A percentile compares a stretch with the other conserved stretches of the same genome.
phyloP scores from a whole-genome alignment of 345 rosid species.

The Reutealis trisperma region DNA sequence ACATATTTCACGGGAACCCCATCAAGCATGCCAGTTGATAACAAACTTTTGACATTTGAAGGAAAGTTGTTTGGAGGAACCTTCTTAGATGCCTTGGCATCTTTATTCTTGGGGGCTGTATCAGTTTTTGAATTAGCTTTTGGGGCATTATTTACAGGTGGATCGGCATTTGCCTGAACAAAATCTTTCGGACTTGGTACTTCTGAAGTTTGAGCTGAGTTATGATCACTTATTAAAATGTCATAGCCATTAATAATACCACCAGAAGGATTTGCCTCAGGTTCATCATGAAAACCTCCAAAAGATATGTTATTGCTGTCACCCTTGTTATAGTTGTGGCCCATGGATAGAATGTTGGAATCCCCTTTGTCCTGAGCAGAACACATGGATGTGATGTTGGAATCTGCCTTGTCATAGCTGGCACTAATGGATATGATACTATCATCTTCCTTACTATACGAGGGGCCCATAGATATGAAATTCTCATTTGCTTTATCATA shows the following conservation, averaged over 20 bases:
- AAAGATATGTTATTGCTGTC: conserved; percentile 45
- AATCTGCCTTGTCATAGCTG: conserved; percentile 32
- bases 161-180: conserved; percentile 28
- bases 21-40: conserved; percentile 32
- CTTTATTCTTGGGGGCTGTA: conserved; percentile 14
- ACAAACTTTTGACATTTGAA: conserved; percentile 31
- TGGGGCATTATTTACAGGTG: conserved; percentile 29
- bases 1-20: conserved; percentile 32
- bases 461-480: conserved; percentile 37
- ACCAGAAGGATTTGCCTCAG: conserved; percentile 44
- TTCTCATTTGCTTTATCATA: conserved; percentile 37
- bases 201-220: conserved; percentile 36
- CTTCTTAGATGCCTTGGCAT: conserved; percentile 16
- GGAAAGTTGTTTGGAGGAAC: conserved; percentile 26
- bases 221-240: conserved; percentile 37
- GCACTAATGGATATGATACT: conserved; percentile 30
- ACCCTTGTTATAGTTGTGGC: conserved; percentile 42
- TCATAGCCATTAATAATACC: conserved; percentile 40
- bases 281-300: conserved; percentile 41
- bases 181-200: conserved; percentile 29
- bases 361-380: conserved; percentile 40
- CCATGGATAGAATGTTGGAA: conserved; percentile 38
- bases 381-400: conserved; percentile 22
- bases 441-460: conserved; percentile 37
- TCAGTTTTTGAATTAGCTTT: conserved; percentile 10